Conservation (phyloP, 2,329 filamentous ascomycete species). For the Xylaria sp. region DNA sequence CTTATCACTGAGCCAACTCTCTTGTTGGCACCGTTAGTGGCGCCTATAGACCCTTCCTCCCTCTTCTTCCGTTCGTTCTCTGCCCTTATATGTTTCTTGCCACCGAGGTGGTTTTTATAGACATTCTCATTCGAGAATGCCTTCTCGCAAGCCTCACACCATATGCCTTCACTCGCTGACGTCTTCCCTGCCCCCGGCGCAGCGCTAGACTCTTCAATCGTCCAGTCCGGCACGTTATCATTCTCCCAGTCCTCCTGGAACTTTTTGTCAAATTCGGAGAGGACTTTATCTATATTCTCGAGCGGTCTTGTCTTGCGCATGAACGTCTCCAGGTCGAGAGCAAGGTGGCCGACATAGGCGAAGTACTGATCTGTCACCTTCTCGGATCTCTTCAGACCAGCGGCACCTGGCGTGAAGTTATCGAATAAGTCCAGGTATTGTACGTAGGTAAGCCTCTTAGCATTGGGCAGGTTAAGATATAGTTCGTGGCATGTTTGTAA, state of each 20-base stretch:
- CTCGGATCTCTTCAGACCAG: conserved; percentile 76
- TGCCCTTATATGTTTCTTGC: conserved; percentile 91
- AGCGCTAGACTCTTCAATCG: conserved; percentile 55
- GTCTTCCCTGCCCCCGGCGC: conserved; percentile 45
- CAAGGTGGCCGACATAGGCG: conserved; percentile 80
- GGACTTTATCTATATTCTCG: conserved; percentile 81
- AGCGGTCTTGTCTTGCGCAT: conserved; percentile 83
- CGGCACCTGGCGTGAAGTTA: conserved; percentile 75
- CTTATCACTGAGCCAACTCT: conserved; percentile 52
- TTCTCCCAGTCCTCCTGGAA: conserved; percentile 85
- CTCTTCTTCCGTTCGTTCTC: conserved; percentile 67
- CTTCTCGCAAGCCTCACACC: conserved; percentile 91
- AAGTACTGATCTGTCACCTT: conserved; percentile 96
- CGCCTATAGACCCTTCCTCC: conserved; percentile 45
- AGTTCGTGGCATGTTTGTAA: conserved; percentile 82
- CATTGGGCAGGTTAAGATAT: conserved; percentile 86
- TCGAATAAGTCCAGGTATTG: conserved; percentile 95
- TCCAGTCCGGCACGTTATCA: conserved; percentile 81
- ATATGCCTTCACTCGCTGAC: conserved; percentile 68
- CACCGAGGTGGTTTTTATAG: conserved; percentile 85
- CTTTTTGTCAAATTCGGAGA: conserved; percentile 77
- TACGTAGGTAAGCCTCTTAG: conserved; percentile 85
- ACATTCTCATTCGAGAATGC: conserved; percentile 96
- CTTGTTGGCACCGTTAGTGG: conserved; percentile 37
- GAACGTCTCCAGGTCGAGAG: conserved; percentile 85